Evolutionary conservation across 2,329 filamentous ascomycete genomes (phyloP).

Genomic region (Cytospora leucostoma): DNA sequence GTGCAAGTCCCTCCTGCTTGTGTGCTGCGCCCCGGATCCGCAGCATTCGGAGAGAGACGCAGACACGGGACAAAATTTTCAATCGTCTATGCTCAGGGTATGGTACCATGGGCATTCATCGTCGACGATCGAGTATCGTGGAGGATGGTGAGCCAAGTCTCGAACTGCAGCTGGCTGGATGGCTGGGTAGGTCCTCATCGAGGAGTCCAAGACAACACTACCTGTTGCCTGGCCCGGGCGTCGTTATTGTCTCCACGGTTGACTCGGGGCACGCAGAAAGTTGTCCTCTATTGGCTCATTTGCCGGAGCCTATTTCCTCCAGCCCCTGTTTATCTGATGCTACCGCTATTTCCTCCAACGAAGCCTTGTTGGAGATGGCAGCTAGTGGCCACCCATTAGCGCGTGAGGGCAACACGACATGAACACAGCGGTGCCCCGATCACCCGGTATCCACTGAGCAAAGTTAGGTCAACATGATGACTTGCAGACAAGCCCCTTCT

Average conservation of each 20-base stretch:
- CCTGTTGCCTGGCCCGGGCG: background rate
- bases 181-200: conserved; percentile 12
- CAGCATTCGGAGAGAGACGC: conserved; percentile 3
- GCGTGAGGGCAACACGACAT: background rate
- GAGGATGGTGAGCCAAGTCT: conserved; percentile 8
- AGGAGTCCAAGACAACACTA: background rate
- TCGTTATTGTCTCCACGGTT: background rate
- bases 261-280: background rate
- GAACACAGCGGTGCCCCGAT: background rate
- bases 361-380: conserved; percentile 1
- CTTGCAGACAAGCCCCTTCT: background rate
- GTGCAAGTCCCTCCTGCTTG: conserved; percentile 19
- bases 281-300: background rate
- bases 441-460: background rate
- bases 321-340: conserved; percentile 18
- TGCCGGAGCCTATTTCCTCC: conserved; percentile 15
- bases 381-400: background rate
- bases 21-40: conserved; percentile 3
- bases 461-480: background rate
- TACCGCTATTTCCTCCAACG: conserved; percentile 7
- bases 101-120: conserved; percentile 32
- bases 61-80: conserved; percentile 28
- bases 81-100: conserved; percentile 21
- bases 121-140: conserved; percentile 28
- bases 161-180: conserved; percentile 12